These are phyloP conservation scores for Metschnikowia lunata DNA, from an alignment of 805 yeast genomes.

Conservation along the genomic window DNA sequence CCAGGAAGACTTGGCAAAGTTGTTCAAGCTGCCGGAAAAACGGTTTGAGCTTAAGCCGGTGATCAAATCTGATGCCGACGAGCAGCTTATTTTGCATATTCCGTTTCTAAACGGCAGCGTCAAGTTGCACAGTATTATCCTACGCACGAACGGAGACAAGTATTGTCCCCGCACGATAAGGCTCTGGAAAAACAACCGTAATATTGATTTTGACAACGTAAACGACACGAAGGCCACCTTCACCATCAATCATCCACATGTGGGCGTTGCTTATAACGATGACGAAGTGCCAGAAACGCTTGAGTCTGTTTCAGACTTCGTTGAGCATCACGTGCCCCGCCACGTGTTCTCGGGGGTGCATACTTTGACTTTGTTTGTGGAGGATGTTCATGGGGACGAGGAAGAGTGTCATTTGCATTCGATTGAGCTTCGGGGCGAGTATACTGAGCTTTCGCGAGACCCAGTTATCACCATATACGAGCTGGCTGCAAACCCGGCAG, in stretches of 20 bases:
- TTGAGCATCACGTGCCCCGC: slow-evolving; percentile 79
- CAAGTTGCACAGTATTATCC: slow-evolving; percentile 65
- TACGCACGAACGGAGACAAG: slow-evolving; percentile 59
- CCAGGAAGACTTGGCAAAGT: slow-evolving; percentile 42
- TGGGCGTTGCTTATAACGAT: slow-evolving; percentile 46
- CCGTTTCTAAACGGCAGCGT: slow-evolving; percentile 73
- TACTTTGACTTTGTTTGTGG: slow-evolving; percentile 63
- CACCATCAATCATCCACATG: slow-evolving; percentile 57
- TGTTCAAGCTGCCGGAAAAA: slow-evolving; percentile 51
- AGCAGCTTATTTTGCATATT: slow-evolving; percentile 68
- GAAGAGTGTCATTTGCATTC: slow-evolving; percentile 57
- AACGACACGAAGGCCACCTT: slow-evolving; percentile 46
- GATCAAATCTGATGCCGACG: slow-evolving; percentile 71
- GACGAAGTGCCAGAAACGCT: slow-evolving; percentile 27
- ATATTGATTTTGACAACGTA: slow-evolving; percentile 70
- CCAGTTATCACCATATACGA: slow-evolving; percentile 81
- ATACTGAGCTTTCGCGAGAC: slow-evolving; percentile 50
- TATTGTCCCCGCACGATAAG: slow-evolving; percentile 68
- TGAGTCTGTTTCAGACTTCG: slow-evolving; percentile 48
- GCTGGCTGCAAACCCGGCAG: slow-evolving; percentile 88
- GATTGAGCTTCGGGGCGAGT: slow-evolving; percentile 77
- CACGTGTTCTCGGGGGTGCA: slow-evolving; percentile 66
- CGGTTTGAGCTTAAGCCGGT: slow-evolving; percentile 46
- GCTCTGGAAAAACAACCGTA: slow-evolving; percentile 65
- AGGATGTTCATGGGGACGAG: slow-evolving; percentile 45